Base-by-base conservation (phyloP, 371 early-diverging fungal species). In the Rhizopus arrhizus region DNA sequence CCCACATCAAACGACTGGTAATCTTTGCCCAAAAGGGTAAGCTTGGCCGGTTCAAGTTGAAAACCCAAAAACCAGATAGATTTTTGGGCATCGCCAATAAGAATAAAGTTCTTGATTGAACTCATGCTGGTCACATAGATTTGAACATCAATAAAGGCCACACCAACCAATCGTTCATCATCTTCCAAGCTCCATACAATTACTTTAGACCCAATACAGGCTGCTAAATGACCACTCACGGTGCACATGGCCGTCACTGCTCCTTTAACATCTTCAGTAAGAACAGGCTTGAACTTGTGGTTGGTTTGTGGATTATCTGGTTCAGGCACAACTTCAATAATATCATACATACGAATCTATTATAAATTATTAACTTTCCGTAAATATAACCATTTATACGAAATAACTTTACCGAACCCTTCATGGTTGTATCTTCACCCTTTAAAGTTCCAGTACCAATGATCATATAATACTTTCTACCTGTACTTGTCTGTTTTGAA, bases 301-400 rank as follows among this genome's bases (percentile, higher is more conserved):
- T 93, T 94, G 0, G 96, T 95, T 72, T 95, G 94, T 32, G 98
- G 99, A 47, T 92, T 91, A 55, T 92, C 92, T 2, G 93, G 90
- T 66, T 97, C 95, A 3, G 99, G 99, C 7, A 99, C 97, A 16
- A 99, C 97, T 70, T 95, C 93, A 73, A 97, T 94, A 46, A 99
- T 86, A 61, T 99, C 99, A 68, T 92, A 97, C 5, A 99, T 75
- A 62, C 93, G 88, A 52, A 96, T 84, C 87, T 91, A 71, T 22
- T 22, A 2, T 22, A 4, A 12, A 9, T 16, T 34, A 8, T 28
- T 40, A 5, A 46, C n/a, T 41, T 53, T 52, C 33, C 9, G 55
- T 53, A 38, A 13, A 29, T 13, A 56, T 47, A 11, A 35, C 3
- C 7, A 33, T 46, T 31, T 46, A n/a, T 12, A 13, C 12, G 4